Conservation (phyloP, 1,284 basidiomycete species). For the Takashimella koratensis region DNA sequence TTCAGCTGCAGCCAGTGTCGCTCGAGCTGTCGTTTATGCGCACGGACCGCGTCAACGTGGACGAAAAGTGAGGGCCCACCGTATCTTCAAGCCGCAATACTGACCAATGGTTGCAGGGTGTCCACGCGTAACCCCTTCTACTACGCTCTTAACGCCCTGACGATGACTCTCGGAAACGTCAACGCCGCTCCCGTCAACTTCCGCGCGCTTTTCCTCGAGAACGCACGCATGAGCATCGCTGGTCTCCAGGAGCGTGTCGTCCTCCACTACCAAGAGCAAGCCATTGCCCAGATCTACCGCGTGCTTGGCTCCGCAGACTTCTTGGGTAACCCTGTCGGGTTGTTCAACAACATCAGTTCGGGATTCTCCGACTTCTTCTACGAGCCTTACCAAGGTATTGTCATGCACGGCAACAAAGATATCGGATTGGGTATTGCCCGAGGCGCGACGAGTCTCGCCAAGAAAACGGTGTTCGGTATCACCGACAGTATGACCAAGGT, state of each 20-base stretch:
- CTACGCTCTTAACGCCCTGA: conserved; percentile 88
- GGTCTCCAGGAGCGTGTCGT: conserved; percentile 81
- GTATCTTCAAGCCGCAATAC: conserved; percentile 7
- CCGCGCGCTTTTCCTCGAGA: conserved; percentile 92
- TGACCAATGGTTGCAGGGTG: conserved; percentile 62
- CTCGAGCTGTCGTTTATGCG: conserved; percentile 95
- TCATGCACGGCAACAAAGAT: conserved; percentile 96
- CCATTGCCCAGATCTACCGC: conserved; percentile 90
- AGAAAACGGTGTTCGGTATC: conserved; percentile 97
- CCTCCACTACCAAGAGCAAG: conserved; percentile 92
- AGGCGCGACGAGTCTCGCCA: conserved; percentile 96
- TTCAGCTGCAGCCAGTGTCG: conserved; percentile 94
- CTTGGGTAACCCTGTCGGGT: conserved; percentile 73
- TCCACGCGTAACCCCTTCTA: conserved; percentile 83
- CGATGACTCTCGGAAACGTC: conserved; percentile 96
- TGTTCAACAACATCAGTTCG: conserved; percentile 98
- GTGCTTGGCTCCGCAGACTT: conserved; percentile 97
- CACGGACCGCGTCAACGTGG: conserved; percentile 86
- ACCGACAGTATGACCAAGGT: conserved; percentile 96
- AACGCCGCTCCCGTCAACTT: conserved; percentile 95
- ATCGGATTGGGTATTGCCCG: conserved; percentile 96
- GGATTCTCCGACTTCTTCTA: conserved; percentile 99
- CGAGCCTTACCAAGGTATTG: conserved; percentile 94
- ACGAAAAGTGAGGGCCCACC: conserved; percentile 70
- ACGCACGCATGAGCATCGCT: conserved; percentile 81